Evolutionary conservation across 2,329 filamentous ascomycete genomes (phyloP).

Genomic region (Gaeumannomyces sp.): DNA sequence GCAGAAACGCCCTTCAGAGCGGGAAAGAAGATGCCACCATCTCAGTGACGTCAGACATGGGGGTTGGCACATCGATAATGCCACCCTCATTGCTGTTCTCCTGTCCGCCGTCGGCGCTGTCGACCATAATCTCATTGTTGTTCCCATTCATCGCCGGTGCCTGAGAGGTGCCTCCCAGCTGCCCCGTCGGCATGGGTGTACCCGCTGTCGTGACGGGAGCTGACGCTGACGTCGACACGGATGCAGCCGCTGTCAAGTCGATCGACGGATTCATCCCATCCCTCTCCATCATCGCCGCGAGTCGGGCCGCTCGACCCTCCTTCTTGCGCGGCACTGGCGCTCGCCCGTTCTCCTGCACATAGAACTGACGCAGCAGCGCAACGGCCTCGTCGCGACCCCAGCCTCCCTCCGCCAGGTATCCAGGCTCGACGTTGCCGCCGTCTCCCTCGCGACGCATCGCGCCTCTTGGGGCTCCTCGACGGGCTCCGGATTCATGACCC

Average conservation of each 20-base stretch:
- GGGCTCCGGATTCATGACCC: background rate
- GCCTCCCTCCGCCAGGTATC: slow-evolving; percentile 79
- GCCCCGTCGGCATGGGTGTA: background rate
- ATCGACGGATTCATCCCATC: slow-evolving; percentile 24
- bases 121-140: background rate
- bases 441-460: slow-evolving; percentile 32
- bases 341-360: slow-evolving; percentile 95
- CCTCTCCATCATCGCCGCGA: slow-evolving; percentile 45
- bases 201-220: background rate
- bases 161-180: background rate
- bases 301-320: slow-evolving; percentile 46
- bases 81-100: background rate
- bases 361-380: slow-evolving; percentile 85
- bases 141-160: background rate
- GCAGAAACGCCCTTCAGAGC: no score
- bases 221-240: background rate
- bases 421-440: slow-evolving; percentile 66
- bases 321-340: slow-evolving; percentile 49
- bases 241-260: background rate
- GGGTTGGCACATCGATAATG: slow-evolving; percentile 3
- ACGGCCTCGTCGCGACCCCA: slow-evolving; percentile 91
- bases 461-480: background rate
- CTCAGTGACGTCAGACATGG: slow-evolving; percentile 9
- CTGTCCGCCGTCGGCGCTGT: background rate
- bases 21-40: slow-evolving; percentile 1